Conservation (phyloP, 2,329 filamentous ascomycete species). For the Botrytis fragariae region DNA sequence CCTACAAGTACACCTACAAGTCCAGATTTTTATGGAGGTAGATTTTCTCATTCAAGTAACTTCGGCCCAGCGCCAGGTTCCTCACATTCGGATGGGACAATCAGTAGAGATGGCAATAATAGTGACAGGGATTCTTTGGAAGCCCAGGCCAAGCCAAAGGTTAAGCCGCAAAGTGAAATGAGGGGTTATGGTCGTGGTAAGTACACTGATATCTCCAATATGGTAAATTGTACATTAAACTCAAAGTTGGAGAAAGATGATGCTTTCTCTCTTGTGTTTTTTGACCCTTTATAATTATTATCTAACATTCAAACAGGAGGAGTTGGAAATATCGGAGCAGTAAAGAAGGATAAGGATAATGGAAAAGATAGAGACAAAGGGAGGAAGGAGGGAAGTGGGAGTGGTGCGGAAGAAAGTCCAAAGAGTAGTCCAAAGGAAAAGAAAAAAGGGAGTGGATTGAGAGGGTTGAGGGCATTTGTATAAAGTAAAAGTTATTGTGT, state of each 20-base stretch:
- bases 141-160: slow-evolving; percentile 44
- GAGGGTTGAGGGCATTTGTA: slow-evolving; percentile 14
- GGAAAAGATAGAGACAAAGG: slow-evolving; percentile 12
- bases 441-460: slow-evolving; percentile 4
- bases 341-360: slow-evolving; percentile 16
- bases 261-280: not conserved
- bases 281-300: slow-evolving; percentile 1
- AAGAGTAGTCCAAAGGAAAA: slow-evolving; percentile 16
- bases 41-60: slow-evolving; percentile 1
- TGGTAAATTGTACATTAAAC: not conserved
- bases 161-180: slow-evolving; percentile 48
- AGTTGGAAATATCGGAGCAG: slow-evolving; percentile 9
- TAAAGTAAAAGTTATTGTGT: slow-evolving; percentile 10
- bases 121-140: slow-evolving; percentile 36
- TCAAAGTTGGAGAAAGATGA: not conserved
- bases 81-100: slow-evolving; percentile 12
- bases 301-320: slow-evolving; percentile 12
- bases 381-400: slow-evolving; percentile 16
- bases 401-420: slow-evolving; percentile 26
- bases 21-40: slow-evolving; percentile 15
- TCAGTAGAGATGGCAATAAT: slow-evolving; percentile 10
- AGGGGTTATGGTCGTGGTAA: slow-evolving; percentile 55
- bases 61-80: slow-evolving; percentile 9
- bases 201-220: slow-evolving; percentile 28
- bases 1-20: not conserved